Percentiles rank a stretch among this genome's conserved stretches.
Evolutionary conservation across 345 rosid species (phyloP).

Genomic region (Atalantia buxifolia): DNA sequence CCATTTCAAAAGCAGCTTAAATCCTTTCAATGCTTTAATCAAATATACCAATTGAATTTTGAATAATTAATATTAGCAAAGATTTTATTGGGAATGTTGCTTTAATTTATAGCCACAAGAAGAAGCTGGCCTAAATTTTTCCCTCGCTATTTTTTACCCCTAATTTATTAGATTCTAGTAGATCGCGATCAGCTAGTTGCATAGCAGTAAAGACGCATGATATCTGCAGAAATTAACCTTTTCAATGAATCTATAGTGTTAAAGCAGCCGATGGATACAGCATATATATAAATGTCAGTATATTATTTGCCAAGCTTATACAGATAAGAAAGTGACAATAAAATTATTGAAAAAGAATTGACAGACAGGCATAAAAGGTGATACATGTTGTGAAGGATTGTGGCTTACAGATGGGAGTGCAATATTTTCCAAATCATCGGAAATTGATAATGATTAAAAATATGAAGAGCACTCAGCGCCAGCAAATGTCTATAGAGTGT

Average conservation of each 20-base stretch:
- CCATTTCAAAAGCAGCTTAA: neutral
- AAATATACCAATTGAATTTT: conserved; percentile 1
- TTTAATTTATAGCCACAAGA: conserved; percentile 19
- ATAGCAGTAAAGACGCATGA: neutral
- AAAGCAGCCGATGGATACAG: neutral
- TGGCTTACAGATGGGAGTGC: conserved; percentile 10
- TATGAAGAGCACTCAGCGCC: neutral
- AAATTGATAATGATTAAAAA: neutral
- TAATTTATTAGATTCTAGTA: conserved; percentile 5
- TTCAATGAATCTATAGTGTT: neutral
- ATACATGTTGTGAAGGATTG: neutral
- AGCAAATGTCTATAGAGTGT: no score
- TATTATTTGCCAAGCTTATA: no score
- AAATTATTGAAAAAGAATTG: neutral
- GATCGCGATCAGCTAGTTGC: conserved; percentile 18
- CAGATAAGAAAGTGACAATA: neutral
- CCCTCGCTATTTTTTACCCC: no score
- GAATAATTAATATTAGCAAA: neutral
- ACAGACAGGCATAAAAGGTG: neutral
- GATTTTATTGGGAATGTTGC: conserved; percentile 7
- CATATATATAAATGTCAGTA: neutral
- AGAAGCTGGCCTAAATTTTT: neutral
- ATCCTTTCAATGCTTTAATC: neutral
- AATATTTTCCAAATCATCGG: neutral
- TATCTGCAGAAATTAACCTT: conserved; percentile 1